Evolutionary conservation across 495 filamentous ascomycete genomes (phyloP), one percentile per base, ranked within the genome.

Genomic region (Immersiella caudata): DNA sequence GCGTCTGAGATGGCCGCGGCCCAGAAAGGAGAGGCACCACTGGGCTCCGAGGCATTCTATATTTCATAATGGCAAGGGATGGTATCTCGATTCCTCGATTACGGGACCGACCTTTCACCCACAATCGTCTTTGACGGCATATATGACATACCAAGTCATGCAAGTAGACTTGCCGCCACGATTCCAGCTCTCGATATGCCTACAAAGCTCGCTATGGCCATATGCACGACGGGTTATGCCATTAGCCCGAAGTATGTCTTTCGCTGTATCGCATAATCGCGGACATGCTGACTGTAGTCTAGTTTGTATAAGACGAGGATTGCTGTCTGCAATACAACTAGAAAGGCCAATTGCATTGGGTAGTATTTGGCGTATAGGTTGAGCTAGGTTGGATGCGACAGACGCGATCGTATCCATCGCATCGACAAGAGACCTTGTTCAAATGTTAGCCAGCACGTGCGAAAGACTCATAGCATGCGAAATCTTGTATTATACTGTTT

Each of bases 401-500:
- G 3, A 14, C 2, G 16, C 11, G 2, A 46, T 14, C 5, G 14
- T 46, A 46, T 46, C 40, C 16, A 46, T 8, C 8, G 29, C 29
- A 33, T 33, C 29, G 29, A 33, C 8, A 3, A 33, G 29, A 33
- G 29, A 33, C 29, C 3, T n/a, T 8, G 29, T 3, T 33, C 29
- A 4, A 33, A 3, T 33, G 3, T 8, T 33, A 33, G 29, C 3
- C 29, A 8, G 8, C 29, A 46, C 40, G 16, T 46, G 40, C 5
- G 5, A 18, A 46, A 12, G 16, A 5, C 40, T 12, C 40, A 46
- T 36, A 5, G 26, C 29, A 14, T 22, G n/a, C 29, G 57, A 6
- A 35, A 36, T n/a, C 20, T 33, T 60, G 57, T 60, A 60, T 21
- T 27, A 29, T 60, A 60, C 29, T 54, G 24, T 6, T 46, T 55